These are phyloP conservation scores for Xylaria castorea DNA, from an alignment of 495 filamentous ascomycete genomes.

Conservation along the genomic window DNA sequence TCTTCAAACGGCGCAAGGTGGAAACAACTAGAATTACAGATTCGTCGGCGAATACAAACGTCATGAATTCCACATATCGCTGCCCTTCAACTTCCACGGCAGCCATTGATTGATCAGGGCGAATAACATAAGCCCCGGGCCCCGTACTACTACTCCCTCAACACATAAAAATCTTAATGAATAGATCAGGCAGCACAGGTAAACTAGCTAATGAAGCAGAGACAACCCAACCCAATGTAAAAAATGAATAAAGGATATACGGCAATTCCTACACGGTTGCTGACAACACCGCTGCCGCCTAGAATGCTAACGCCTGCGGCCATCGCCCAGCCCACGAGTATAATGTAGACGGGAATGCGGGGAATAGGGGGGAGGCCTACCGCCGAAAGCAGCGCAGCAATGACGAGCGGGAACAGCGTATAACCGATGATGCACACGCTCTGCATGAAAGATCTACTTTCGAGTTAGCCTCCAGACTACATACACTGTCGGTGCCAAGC, in stretches of 20 bases:
- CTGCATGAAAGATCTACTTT: conserved; percentile 88
- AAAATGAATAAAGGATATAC: conserved; percentile 97
- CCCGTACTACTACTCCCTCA: not conserved
- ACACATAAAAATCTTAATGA: not conserved
- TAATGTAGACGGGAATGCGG: conserved; percentile 86
- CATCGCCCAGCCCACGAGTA: conserved; percentile 88
- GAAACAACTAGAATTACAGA: conserved; percentile 20
- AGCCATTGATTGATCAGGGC: not conserved
- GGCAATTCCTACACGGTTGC: conserved; percentile 92
- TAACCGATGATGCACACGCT: conserved; percentile 98
- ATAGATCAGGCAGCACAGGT: conserved; percentile 23
- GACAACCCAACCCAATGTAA: conserved; percentile 88
- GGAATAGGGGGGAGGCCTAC: conserved; percentile 75
- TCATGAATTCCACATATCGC: not conserved
- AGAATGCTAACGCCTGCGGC: conserved; percentile 96
- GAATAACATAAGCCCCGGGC: not conserved
- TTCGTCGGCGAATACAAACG: not conserved
- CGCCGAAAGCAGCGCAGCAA: conserved; percentile 88
- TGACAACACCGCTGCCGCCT: conserved; percentile 91
- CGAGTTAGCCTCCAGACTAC: conserved; percentile 18
- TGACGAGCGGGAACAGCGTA: conserved; percentile 96
- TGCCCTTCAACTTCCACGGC: not conserved
- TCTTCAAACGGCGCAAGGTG: not conserved
- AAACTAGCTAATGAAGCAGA: conserved; percentile 91
- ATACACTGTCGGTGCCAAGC: not conserved